These are phyloP conservation scores for Seiridium unicorne DNA, from an alignment of 2,329 filamentous ascomycete genomes.

Conservation along the genomic window DNA sequence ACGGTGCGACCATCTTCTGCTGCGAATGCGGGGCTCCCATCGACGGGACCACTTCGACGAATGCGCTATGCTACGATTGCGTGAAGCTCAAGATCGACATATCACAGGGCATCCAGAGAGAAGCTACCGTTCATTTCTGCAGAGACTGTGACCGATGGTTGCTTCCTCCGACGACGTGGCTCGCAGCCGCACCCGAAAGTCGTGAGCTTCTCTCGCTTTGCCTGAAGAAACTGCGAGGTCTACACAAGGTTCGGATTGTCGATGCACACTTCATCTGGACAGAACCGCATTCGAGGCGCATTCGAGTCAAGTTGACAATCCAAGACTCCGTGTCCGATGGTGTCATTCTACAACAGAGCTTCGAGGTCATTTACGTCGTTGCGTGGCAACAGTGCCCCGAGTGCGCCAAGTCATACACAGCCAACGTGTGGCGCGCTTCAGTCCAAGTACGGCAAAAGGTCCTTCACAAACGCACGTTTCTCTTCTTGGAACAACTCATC, in stretches of 20 bases:
- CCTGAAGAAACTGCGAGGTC: slow-evolving; percentile 79
- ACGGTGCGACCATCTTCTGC: slow-evolving; percentile 71
- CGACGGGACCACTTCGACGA: slow-evolving; percentile 81
- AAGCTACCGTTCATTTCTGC: slow-evolving; percentile 88
- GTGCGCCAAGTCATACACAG: slow-evolving; percentile 92
- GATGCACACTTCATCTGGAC: slow-evolving; percentile 98
- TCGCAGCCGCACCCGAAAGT: slow-evolving; percentile 81
- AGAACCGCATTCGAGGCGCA: slow-evolving; percentile 87
- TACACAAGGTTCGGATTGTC: slow-evolving; percentile 89
- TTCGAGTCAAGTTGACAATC: slow-evolving; percentile 94
- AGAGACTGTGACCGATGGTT: slow-evolving; percentile 94
- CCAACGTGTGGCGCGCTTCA: slow-evolving; percentile 89
- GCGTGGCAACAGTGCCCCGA: slow-evolving; percentile 93
- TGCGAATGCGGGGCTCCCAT: slow-evolving; percentile 97
- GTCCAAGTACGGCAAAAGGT: slow-evolving; percentile 98
- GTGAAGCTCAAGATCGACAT: slow-evolving; percentile 94
- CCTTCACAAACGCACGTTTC: slow-evolving; percentile 78
- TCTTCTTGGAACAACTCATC: slow-evolving; percentile 86
- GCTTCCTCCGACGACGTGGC: slow-evolving; percentile 81
- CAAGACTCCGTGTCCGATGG: slow-evolving; percentile 67
- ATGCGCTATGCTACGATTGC: slow-evolving; percentile 93
- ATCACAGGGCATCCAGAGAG: slow-evolving; percentile 84
- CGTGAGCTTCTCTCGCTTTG: slow-evolving; percentile 91
- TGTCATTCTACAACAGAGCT: slow-evolving; percentile 80
- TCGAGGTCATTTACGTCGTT: slow-evolving; percentile 91